Conservation (phyloP, 2,329 filamentous ascomycete genomes). For the Microsporum ferrugineum region DNA sequence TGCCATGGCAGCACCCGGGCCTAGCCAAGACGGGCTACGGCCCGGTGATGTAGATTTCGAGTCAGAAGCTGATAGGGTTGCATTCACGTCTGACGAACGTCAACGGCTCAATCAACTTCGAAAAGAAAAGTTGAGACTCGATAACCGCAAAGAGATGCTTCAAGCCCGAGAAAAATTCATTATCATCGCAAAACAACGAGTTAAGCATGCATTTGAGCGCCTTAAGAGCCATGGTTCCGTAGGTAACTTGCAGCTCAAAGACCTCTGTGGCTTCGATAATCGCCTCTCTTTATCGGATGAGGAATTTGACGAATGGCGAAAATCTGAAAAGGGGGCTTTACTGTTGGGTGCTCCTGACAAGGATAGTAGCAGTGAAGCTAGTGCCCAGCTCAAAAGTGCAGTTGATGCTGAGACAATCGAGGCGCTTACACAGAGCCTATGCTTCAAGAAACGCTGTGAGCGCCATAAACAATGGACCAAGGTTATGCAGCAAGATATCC, state of each 20-base stretch:
- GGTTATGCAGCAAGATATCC: constrained; percentile 35
- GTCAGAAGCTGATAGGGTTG: constrained; percentile 9
- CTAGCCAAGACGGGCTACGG: background rate
- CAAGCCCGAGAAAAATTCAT: constrained; percentile 33
- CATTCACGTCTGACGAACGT: constrained; percentile 16
- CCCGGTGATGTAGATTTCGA: constrained; percentile 10
- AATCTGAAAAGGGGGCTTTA: constrained; percentile 27
- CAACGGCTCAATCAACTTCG: constrained; percentile 10
- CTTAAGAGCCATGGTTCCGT: constrained; percentile 22
- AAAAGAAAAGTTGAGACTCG: constrained; percentile 12
- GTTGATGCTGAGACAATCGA: constrained; percentile 19
- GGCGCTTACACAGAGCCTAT: constrained; percentile 32
- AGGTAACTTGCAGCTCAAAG: constrained; percentile 29
- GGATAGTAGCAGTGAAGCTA: constrained; percentile 16
- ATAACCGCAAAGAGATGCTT: constrained; percentile 30
- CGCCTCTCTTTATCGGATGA: constrained; percentile 39
- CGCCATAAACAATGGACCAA: constrained; percentile 40
- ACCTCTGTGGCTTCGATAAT: constrained; percentile 39
- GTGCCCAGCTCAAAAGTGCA: constrained; percentile 24
- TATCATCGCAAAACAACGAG: constrained; percentile 31
- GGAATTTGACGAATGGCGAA: constrained; percentile 38
- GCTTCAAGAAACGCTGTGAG: constrained; percentile 38
- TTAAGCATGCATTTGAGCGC: constrained; percentile 33
- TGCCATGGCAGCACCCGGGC: background rate
- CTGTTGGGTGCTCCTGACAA: constrained; percentile 29